Conservation (phyloP, 768 basidiomycete genomes). For the Suillus lakei region DNA sequence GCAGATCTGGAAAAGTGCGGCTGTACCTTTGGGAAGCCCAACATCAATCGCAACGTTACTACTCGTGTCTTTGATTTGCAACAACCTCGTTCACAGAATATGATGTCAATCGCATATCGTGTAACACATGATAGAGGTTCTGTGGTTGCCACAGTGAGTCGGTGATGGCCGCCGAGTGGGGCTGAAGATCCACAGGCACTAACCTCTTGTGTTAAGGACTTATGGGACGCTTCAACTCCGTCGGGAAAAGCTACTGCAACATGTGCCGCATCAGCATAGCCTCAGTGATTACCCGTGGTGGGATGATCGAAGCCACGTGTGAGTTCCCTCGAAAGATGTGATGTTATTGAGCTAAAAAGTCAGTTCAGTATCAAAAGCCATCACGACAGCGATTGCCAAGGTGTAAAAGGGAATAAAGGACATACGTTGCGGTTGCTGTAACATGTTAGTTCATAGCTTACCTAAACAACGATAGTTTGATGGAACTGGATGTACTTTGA, state of each 20-base stretch:
- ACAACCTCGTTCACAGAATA: not conserved
- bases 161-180: not conserved
- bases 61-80: not conserved
- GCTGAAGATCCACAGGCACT: constrained; percentile 5
- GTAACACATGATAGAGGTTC: not conserved
- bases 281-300: not conserved
- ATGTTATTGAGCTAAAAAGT: no score
- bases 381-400: not conserved
- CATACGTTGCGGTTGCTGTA: not conserved
- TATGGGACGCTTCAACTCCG: constrained; percentile 1
- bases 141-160: constrained; percentile 3
- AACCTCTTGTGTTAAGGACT: not conserved
- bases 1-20: not conserved
- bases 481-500: constrained; percentile 34
- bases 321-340: not conserved
- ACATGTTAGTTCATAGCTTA: not conserved
- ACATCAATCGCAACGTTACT: not conserved
- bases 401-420: constrained; percentile 5
- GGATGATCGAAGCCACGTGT: not conserved
- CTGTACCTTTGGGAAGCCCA: not conserved
- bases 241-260: not conserved
- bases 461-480: constrained; percentile 26
- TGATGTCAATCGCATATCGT: not conserved
- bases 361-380: not conserved
- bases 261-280: not conserved